phyloP scores from a whole-genome alignment of 768 basidiomycete genomes.

The Coprinellus aureogranulatus region DNA sequence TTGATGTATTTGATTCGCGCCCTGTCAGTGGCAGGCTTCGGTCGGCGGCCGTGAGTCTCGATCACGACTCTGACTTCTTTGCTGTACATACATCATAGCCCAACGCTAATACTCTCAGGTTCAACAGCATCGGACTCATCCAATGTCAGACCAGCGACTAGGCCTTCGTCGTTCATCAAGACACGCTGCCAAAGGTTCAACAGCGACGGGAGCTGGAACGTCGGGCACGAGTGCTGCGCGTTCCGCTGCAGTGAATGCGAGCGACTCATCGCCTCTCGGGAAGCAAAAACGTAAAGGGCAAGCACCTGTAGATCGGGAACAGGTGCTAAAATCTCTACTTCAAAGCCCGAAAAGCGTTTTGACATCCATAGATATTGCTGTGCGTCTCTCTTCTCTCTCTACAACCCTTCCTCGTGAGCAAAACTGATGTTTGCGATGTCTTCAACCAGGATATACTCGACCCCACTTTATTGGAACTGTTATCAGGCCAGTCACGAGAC shows the following conservation, averaged over 20 bases:
- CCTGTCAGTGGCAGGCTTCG: background rate
- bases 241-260: background rate
- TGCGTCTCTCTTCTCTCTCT: conserved; percentile 28
- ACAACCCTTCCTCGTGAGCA: too few relatives aligned
- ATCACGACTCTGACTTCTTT: background rate
- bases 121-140: background rate
- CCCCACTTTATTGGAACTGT: conserved; percentile 40
- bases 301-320: conserved; percentile 24
- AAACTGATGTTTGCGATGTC: background rate
- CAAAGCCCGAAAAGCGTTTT: conserved; percentile 49
- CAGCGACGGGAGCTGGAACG: conserved; percentile 12
- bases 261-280: background rate
- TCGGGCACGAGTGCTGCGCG: background rate
- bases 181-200: conserved; percentile 13
- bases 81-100: background rate
- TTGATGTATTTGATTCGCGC: background rate
- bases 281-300: background rate
- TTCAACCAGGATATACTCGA: conserved; percentile 46
- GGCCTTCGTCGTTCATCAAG: conserved; percentile 28
- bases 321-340: conserved; percentile 36
- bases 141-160: conserved; percentile 21
- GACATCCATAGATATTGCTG: conserved; percentile 48
- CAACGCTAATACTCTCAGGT: background rate
- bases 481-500: conserved; percentile 39
- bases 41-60: background rate